Percentiles rank a stretch among this genome's conserved stretches.
phyloP scores from a whole-genome alignment of 2,329 filamentous ascomycete genomes.

The Aspergillus sp. region DNA sequence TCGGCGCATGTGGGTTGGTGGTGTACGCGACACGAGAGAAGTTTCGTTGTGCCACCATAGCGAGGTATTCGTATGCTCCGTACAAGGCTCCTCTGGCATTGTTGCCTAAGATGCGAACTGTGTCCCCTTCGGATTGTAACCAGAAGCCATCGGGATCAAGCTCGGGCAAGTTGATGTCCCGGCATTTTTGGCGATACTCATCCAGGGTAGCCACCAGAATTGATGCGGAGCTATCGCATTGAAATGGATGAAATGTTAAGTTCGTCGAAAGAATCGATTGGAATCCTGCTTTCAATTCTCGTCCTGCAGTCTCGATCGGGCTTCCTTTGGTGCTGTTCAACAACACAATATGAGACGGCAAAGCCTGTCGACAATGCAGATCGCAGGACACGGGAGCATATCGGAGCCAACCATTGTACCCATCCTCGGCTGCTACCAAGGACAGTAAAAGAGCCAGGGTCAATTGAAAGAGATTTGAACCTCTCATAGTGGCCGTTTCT shows the following conservation, averaged over 20 bases:
- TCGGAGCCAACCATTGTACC: slow-evolving; percentile 64
- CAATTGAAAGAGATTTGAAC: background rate
- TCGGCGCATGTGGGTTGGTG: slow-evolving; percentile 60
- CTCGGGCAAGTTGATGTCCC: slow-evolving; percentile 21
- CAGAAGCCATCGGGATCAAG: slow-evolving; percentile 57
- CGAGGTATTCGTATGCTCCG: slow-evolving; percentile 69
- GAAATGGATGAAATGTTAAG: slow-evolving; percentile 36
- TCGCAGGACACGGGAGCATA: slow-evolving; percentile 58
- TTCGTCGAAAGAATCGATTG: slow-evolving; percentile 57
- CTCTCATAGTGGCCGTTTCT: background rate
- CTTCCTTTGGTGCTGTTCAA: slow-evolving; percentile 57
- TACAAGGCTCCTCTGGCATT: slow-evolving; percentile 70
- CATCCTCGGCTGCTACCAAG: slow-evolving; percentile 57
- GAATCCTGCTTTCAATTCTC: slow-evolving; percentile 61
- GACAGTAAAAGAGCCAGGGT: background rate
- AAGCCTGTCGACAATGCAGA: slow-evolving; percentile 36
- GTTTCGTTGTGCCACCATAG: slow-evolving; percentile 62
- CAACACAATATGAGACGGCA: slow-evolving; percentile 54
- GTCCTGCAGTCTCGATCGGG: slow-evolving; percentile 61
- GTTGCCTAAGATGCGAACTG: slow-evolving; percentile 62
- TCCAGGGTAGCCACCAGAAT: slow-evolving; percentile 36
- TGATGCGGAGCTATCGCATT: slow-evolving; percentile 22
- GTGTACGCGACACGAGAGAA: slow-evolving; percentile 51
- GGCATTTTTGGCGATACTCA: slow-evolving; percentile 29
- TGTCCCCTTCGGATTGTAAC: slow-evolving; percentile 51